Base-by-base conservation (phyloP, 495 filamentous ascomycete species). In the Corynascus novoguineensis region DNA sequence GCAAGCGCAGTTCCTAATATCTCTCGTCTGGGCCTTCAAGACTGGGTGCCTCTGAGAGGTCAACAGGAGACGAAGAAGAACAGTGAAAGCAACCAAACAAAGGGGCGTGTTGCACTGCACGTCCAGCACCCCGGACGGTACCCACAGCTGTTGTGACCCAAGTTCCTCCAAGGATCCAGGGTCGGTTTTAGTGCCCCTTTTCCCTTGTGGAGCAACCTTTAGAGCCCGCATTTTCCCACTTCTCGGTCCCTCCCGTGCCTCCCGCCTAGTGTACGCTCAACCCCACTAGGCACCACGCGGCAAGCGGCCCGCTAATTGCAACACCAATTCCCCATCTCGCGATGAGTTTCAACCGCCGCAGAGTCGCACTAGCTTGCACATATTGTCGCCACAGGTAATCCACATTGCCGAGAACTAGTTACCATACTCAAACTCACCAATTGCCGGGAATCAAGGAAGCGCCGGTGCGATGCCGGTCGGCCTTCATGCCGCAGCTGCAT, bases 331-430 rank as follows among this genome's bases (percentile, higher is more conserved):
- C 29, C 31, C 19, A 50, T 15, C 48, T n/a, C n/a, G n/a, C n/a
- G n/a, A 50, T 50, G 48, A 50, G 48, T 21, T 50, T 50, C 48
- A 50, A 50, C 48, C 48, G 48, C 31, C 31, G 48, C 12, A 31
- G 48, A 24, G 48, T 50, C 4, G 48, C 48, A 25, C 9, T 50
- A 32, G 48, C 48, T 0, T 50, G 48, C 8, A 25, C 48, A 3
- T 50, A 35, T 24, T 50, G 48, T 21, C 48, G 48, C 11, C 48
- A 50, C 31, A 37, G 48, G 48, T 50, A 25, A 35, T 38, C n/a
- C 21, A 21, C n/a, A 15, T 4, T 19, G 2, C 37, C 37, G 12
- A 10, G 11, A 32, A 7, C 27, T 1, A 19, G 37, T 4, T 9
- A 8, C 0, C n/a, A 41, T 41, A 5, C n/a, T n/a, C n/a, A n/a